Base-by-base conservation (phyloP, 1,284 basidiomycete genomes). In the Pisolithus thermaeus region DNA sequence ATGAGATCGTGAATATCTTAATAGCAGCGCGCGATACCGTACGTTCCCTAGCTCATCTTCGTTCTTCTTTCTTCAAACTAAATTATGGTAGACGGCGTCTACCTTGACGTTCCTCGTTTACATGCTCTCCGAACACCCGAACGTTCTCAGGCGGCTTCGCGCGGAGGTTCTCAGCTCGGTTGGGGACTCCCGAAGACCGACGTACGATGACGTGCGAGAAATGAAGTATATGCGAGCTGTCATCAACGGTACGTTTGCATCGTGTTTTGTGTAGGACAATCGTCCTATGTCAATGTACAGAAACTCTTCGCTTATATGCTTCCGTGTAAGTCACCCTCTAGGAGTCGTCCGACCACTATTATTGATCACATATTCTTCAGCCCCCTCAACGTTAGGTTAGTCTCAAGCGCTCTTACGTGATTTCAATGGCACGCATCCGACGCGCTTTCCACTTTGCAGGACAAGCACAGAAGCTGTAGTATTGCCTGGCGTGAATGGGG, bases 91-190 rank as follows among this genome's bases (percentile, higher is more conserved):
- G 32, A 35, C 32, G 32, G 32, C 32, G 32, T 35, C 32, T 35
- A 35, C 32, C 32, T 6, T 35, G 32, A 35, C 32, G 4, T 35
- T 14, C 54, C 60, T 70, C 2, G 56, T 80, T 3, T 84, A 84
- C 57, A 73, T 78, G 64, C 70, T 86, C 4, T 69, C 80, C 5
- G 68, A 71, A 42, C 69, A 84, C 55, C 77, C 78, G 1, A 56
- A 70, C 1, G 70, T 81, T 23, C 62, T 75, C 7, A 37, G 56
- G 0, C 73, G 74, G 8, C 68, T 85, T 14, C 74, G 79, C 0
- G 66, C 74, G 39, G 83, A 84, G 61, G 72, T 84, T 43, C 58
- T 80, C 2, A 58, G 60, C n/a, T 70, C 70, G 38, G 68, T 81
- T 2, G 80, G 79, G 0, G 56, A 64, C 1, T 70, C 62, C 0